Evolutionary conservation across 371 early-diverging fungal genomes (phyloP).

Genomic region (Cladochytrium tenue): DNA sequence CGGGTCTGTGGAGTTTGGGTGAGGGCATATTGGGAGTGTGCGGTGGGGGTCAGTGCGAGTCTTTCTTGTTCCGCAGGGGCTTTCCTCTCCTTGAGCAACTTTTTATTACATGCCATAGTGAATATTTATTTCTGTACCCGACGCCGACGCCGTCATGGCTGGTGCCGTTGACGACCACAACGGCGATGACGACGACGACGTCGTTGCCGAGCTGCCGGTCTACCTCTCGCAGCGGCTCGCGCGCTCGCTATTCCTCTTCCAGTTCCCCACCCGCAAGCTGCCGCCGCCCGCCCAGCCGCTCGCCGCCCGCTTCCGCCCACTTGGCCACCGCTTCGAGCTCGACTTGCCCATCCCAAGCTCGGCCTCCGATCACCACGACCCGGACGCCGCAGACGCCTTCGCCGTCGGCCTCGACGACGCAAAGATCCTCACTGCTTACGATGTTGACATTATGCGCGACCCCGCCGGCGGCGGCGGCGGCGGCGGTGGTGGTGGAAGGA

Average conservation of each 20-base stretch:
- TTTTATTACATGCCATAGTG: too few relatives aligned
- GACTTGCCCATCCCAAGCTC: slow-evolving; percentile 78
- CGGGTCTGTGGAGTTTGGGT: too few relatives aligned
- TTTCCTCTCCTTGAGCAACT: too few relatives aligned
- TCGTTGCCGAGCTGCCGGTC: slow-evolving; percentile 77
- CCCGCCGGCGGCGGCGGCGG: background rate
- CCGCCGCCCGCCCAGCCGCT: slow-evolving; percentile 31
- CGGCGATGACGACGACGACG: slow-evolving; percentile 63
- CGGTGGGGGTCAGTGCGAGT: too few relatives aligned
- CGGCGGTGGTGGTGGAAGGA: slow-evolving; percentile 1
- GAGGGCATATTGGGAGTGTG: too few relatives aligned
- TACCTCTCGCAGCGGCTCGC: slow-evolving; percentile 69
- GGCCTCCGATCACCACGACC: slow-evolving; percentile 67
- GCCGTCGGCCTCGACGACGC: slow-evolving; percentile 76
- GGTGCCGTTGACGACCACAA: slow-evolving; percentile 9
- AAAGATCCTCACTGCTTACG: slow-evolving; percentile 68
- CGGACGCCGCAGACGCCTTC: slow-evolving; percentile 76
- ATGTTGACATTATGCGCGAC: slow-evolving; percentile 45
- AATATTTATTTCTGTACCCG: too few relatives aligned
- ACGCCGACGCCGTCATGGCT: background rate
- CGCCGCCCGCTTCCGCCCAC: slow-evolving; percentile 78
- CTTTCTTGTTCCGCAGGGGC: too few relatives aligned
- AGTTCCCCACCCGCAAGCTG: slow-evolving; percentile 77
- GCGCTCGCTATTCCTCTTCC: slow-evolving; percentile 74
- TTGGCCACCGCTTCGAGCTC: slow-evolving; percentile 78